These are phyloP conservation scores for Boletus vermiculosoides DNA, from an alignment of 768 basidiomycete genomes.

Conservation along the genomic window DNA sequence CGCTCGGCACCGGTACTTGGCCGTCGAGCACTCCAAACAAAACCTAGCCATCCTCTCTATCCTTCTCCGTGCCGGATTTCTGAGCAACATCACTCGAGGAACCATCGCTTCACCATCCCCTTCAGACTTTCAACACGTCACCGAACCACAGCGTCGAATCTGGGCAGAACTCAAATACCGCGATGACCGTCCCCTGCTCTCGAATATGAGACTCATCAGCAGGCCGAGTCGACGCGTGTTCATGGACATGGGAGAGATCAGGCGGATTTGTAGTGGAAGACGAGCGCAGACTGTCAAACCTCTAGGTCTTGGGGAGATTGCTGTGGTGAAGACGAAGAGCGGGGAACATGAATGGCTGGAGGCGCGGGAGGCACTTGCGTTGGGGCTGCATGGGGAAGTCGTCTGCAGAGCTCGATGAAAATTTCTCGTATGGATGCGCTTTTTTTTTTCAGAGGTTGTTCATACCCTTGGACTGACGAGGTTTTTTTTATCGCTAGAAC, in stretches of 20 bases:
- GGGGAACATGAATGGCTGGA: constrained; percentile 85
- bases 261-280: constrained; percentile 76
- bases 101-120: constrained; percentile 67
- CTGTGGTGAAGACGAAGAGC: constrained; percentile 72
- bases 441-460: not conserved
- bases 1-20: constrained; percentile 74
- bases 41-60: constrained; percentile 91
- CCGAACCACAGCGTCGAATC: constrained; percentile 72
- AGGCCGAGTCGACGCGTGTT: constrained; percentile 79
- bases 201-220: constrained; percentile 76
- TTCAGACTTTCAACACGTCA: constrained; percentile 51
- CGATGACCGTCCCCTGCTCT: constrained; percentile 82
- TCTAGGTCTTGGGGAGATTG: constrained; percentile 89
- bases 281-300: constrained; percentile 80
- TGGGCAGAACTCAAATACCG: constrained; percentile 96
- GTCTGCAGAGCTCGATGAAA: constrained; percentile 71
- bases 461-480: constrained; percentile 3
- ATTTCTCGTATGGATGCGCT: not conserved
- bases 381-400: constrained; percentile 81
- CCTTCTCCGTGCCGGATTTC: constrained; percentile 86
- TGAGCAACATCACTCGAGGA: constrained; percentile 80
- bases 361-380: constrained; percentile 83
- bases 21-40: constrained; percentile 81
- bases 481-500: not conserved
- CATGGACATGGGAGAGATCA: constrained; percentile 71